A percentile compares a stretch with the other conserved stretches of the same genome.
These are phyloP conservation scores for Dendrostoma leiphaemia DNA, from an alignment of 2,329 filamentous ascomycete species.

Conservation along the genomic window DNA sequence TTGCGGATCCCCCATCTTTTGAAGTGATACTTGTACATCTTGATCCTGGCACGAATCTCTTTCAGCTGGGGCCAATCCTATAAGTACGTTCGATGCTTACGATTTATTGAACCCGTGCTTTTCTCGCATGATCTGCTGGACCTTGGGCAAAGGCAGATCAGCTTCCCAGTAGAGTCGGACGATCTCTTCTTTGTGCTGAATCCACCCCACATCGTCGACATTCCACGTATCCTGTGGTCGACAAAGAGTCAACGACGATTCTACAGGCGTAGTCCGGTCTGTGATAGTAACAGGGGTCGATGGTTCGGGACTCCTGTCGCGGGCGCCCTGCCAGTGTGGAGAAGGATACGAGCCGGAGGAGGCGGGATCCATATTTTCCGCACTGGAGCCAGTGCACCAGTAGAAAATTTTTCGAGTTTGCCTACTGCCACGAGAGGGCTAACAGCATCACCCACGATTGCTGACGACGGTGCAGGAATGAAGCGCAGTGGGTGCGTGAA, in stretches of 20 bases:
- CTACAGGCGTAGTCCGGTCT: background rate
- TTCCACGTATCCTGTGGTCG: background rate
- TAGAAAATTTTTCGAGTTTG: too few relatives aligned
- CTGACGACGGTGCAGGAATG: background rate
- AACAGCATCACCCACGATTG: background rate
- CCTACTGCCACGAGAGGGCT: too few relatives aligned
- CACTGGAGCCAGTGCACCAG: too few relatives aligned
- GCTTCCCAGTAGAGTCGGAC: conserved; percentile 1
- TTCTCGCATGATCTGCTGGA: background rate
- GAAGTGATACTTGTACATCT: conserved; percentile 9
- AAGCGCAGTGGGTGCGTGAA: background rate
- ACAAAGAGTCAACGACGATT: too few relatives aligned
- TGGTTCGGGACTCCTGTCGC: too few relatives aligned
- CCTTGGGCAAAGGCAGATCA: background rate
- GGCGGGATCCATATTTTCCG: too few relatives aligned
- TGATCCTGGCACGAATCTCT: background rate
- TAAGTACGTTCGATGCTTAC: background rate
- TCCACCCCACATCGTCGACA: background rate
- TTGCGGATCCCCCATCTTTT: conserved; percentile 8
- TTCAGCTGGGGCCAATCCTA: background rate
- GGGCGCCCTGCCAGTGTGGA: too few relatives aligned
- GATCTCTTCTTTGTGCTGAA: background rate
- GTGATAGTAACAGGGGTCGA: background rate
- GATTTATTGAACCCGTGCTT: conserved; percentile 5
- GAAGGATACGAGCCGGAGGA: too few relatives aligned